Conservation (phyloP, 208 protist species). For the Kentomonas sorsogonicus region DNA sequence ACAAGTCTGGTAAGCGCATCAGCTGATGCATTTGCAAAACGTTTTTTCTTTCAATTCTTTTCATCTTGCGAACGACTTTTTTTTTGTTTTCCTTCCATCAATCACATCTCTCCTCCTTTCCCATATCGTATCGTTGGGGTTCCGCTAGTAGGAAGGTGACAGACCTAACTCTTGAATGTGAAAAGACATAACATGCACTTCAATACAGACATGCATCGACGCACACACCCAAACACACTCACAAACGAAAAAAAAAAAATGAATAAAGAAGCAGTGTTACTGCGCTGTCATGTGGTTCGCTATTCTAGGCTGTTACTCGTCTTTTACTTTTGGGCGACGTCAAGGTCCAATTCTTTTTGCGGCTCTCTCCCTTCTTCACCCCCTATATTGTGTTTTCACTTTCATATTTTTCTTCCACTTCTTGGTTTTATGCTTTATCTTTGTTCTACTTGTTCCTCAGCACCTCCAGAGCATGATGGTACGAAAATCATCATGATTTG, state of each 20-base stretch:
- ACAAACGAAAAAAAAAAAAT: neutral
- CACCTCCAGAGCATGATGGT: neutral
- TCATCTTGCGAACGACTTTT: constrained; percentile 11
- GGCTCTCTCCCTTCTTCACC: neutral
- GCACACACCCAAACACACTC: too few relatives aligned
- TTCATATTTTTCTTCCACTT: neutral
- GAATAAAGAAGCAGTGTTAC: neutral
- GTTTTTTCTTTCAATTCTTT: constrained; percentile 8
- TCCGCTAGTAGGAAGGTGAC: too few relatives aligned
- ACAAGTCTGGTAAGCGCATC: constrained; percentile 20
- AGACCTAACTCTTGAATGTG: too few relatives aligned
- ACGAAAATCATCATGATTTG: too few relatives aligned
- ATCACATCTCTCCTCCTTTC: neutral
- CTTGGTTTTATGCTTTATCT: neutral
- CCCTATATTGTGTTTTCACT: neutral
- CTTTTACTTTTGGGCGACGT: too few relatives aligned
- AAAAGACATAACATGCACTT: too few relatives aligned
- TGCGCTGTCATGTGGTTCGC: too few relatives aligned
- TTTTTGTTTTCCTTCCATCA: neutral
- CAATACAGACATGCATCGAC: too few relatives aligned
- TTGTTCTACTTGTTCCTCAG: neutral
- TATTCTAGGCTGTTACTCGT: too few relatives aligned
- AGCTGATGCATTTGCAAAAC: neutral
- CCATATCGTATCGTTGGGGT: too few relatives aligned
- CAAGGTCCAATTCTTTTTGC: too few relatives aligned